Evolutionary conservation across 352 stramenopile species (phyloP).

Genomic region (Elongisporangium prolatum): DNA sequence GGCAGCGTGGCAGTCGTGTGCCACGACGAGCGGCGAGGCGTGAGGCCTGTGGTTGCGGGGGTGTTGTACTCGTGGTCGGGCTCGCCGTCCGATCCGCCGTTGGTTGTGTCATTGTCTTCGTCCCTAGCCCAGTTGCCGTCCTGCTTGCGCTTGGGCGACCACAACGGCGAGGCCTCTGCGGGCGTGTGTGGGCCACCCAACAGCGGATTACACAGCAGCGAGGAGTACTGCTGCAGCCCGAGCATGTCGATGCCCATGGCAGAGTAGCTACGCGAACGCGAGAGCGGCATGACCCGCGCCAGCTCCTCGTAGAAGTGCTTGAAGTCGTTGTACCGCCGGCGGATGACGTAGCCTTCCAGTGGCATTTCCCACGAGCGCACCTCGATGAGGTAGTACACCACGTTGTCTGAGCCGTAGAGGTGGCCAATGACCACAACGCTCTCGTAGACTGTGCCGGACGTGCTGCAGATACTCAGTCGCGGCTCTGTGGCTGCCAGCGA

Average conservation of each 20-base stretch:
- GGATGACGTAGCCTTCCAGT: constrained; percentile 76
- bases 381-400: constrained; percentile 77
- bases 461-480: constrained; percentile 59
- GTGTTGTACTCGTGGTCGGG: background rate
- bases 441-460: constrained; percentile 65
- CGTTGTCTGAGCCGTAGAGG: constrained; percentile 47
- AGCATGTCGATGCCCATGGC: constrained; percentile 13
- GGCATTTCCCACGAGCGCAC: constrained; percentile 66
- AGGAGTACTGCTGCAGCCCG: constrained; percentile 28
- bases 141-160: constrained; percentile 34
- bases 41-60: background rate
- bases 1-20: constrained; percentile 37
- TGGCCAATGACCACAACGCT: constrained; percentile 68
- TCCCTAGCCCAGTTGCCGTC: constrained; percentile 12
- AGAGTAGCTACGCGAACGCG: constrained; percentile 18
- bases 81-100: background rate
- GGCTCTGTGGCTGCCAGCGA: constrained; percentile 18
- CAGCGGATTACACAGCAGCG: constrained; percentile 44
- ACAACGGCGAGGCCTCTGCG: constrained; percentile 37
- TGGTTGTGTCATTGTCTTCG: background rate
- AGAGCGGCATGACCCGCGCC: constrained; percentile 40
- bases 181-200: constrained; percentile 14
- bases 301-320: constrained; percentile 55
- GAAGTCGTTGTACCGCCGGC: constrained; percentile 75
- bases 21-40: constrained; percentile 27